Base-by-base conservation (phyloP, 257 asterid genomes). In the Pogostemon cablin region DNA sequence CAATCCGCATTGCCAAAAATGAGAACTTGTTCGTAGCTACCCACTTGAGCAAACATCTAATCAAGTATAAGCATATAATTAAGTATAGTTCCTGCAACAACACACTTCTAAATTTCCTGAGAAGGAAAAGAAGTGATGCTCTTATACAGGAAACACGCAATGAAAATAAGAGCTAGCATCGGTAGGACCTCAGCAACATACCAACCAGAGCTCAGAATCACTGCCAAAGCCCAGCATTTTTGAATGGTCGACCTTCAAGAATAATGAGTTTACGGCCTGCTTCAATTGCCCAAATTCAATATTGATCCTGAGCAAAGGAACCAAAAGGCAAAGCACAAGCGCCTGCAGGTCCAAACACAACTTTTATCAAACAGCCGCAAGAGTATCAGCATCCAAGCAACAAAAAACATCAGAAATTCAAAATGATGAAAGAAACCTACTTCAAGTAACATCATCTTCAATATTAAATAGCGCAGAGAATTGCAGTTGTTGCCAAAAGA, bases 401-500 rank as follows among this genome's bases (percentile, higher is more conserved):
- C 25, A 15, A 67, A 67, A 55, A 55, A 44, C 65, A 60, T 35
- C 17, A 7, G 32, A 67, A 37, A 48, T 39, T 53, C 44, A 44
- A 35, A 66, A 49, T 42, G 68, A 62, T 35, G 42, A 34, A 15
- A 66, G 53, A 69, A 67, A 67, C 84, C 57, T 80, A 89, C 98
- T 83, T 90, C 97, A 75, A 84, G 65, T 65, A 91, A 56, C 92
- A 83, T 75, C 82, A 62, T 87, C 77, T 80, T 83, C 58, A 59
- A 72, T 72, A 86, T 61, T 63, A 95, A 92, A 80, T 35, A 57
- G 55, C 89, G 96, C 67, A 91, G 75, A 91, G 82, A 69, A 91
- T 59, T 73, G 89, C 96, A 76, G 88, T 90, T 65, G 97, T 88
- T 65, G 96, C 99, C 88, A 89, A 82, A 66, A 93, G 96, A 82